Evolutionary conservation across 108 stramenopile species (phyloP).

Genomic region (Craspedostauros australis): DNA sequence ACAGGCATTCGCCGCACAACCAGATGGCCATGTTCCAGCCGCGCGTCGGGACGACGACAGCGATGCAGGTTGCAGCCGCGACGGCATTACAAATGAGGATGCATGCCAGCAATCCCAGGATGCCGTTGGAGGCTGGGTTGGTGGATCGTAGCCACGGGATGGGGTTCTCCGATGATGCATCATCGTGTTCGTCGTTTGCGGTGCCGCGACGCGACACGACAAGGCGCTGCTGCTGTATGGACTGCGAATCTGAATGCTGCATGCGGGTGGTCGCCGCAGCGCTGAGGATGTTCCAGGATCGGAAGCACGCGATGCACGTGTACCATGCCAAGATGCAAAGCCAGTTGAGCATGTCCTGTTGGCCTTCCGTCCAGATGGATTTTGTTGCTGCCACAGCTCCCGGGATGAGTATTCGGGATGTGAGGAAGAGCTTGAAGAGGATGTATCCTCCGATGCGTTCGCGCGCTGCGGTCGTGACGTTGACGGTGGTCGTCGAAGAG

Average conservation of each 20-base stretch:
- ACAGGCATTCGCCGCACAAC: constrained; percentile 60
- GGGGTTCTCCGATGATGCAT: too few species aligned
- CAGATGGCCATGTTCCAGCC: constrained; percentile 58
- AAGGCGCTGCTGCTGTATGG: too few species aligned
- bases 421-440: constrained; percentile 69
- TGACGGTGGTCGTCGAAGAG: too few species aligned
- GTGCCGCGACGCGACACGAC: constrained; percentile 44
- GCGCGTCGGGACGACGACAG: constrained; percentile 32
- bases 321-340: constrained; percentile 70
- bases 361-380: too few species aligned
- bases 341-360: constrained; percentile 58
- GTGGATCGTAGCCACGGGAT: too few species aligned
- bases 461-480: constrained; percentile 27
- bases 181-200: constrained; percentile 25
- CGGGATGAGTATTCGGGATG: too few species aligned
- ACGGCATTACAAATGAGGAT: constrained; percentile 44
- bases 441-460: constrained; percentile 62
- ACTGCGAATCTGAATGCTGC: too few species aligned
- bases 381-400: constrained; percentile 60
- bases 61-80: constrained; percentile 48
- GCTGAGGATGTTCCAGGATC: constrained; percentile 48
- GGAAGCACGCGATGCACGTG: constrained; percentile 53
- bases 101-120: constrained; percentile 37
- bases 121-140: too few species aligned
- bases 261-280: constrained; percentile 40